Evolutionary conservation across 2,329 filamentous ascomycete species (phyloP).

Genomic region (Clarireedia monteithiana): DNA sequence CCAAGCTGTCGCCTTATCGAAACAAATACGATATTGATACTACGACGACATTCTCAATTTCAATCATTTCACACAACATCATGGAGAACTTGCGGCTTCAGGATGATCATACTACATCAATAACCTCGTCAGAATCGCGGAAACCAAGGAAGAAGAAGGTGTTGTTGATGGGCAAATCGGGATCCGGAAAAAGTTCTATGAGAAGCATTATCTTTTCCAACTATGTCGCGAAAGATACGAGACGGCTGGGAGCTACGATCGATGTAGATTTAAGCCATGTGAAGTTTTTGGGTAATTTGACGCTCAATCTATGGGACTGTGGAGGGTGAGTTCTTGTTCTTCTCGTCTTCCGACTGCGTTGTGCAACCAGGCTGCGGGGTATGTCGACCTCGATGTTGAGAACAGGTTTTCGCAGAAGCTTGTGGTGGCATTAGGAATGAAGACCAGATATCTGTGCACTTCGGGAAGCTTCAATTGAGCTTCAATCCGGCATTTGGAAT

Average conservation of each 20-base stretch:
- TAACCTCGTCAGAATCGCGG: conserved; percentile 13
- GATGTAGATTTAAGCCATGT: conserved; percentile 98
- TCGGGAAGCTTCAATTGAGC: not conserved
- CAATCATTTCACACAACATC: not conserved
- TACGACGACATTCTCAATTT: too few species aligned
- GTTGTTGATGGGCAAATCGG: conserved; percentile 87
- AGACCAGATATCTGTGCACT: not conserved
- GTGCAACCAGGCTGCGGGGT: not conserved
- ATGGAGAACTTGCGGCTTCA: conserved; percentile 8
- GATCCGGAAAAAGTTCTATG: conserved; percentile 97
- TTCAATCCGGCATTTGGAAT: not conserved
- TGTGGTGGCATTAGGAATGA: not conserved
- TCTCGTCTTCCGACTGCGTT: not conserved
- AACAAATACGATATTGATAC: too few species aligned
- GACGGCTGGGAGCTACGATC: conserved; percentile 88
- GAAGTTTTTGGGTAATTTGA: conserved; percentile 96
- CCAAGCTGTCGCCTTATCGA: too few species aligned
- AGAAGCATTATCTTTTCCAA: conserved; percentile 98
- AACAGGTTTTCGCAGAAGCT: not conserved
- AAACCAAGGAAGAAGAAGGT: conserved; percentile 83
- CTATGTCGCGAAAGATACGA: conserved; percentile 93
- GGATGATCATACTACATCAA: conserved; percentile 1
- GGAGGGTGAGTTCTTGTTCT: conserved; percentile 55
- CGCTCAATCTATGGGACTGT: conserved; percentile 97
- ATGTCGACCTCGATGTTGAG: not conserved